These are phyloP conservation scores for Inonotus hispidus DNA, from an alignment of 1,284 basidiomycete species.

Conservation along the genomic window DNA sequence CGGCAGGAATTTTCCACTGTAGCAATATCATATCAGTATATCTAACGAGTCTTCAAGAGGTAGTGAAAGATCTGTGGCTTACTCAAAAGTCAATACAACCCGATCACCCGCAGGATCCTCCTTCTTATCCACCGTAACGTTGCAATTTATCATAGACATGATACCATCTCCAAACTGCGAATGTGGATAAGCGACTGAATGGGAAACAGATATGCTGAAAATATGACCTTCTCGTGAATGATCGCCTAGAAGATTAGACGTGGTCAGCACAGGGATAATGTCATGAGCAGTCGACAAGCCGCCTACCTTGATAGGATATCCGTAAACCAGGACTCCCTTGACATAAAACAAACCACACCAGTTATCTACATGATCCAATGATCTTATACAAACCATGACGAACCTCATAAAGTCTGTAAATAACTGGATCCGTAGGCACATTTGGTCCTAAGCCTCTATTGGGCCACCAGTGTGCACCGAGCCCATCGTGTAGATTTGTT, in stretches of 20 bases:
- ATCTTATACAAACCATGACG: constrained; percentile 9
- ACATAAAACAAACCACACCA: not conserved
- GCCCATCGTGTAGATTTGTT: constrained; percentile 36
- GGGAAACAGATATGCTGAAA: not conserved
- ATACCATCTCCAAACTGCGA: constrained; percentile 83
- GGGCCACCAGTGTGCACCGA: constrained; percentile 70
- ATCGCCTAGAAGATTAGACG: constrained; percentile 46
- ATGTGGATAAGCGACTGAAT: not conserved
- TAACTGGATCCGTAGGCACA: constrained; percentile 74
- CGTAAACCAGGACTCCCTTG: constrained; percentile 75
- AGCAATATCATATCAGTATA: not conserved
- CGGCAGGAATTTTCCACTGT: constrained; percentile 68
- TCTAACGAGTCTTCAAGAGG: not conserved
- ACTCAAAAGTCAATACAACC: constrained; percentile 81
- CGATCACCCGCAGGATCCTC: constrained; percentile 79
- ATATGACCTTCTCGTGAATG: constrained; percentile 75
- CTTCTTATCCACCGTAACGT: constrained; percentile 68
- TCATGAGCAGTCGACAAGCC: not conserved
- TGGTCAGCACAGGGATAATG: constrained; percentile 1
- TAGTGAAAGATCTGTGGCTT: constrained; percentile 30
- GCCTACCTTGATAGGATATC: constrained; percentile 68
- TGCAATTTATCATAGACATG: constrained; percentile 89
- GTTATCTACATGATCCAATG: not conserved
- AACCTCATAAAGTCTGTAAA: constrained; percentile 85
- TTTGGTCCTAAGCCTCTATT: constrained; percentile 62